Evolutionary conservation across 192 early-diverging fungal genomes (phyloP).

Genomic region (Glomus cerebriforme): DNA sequence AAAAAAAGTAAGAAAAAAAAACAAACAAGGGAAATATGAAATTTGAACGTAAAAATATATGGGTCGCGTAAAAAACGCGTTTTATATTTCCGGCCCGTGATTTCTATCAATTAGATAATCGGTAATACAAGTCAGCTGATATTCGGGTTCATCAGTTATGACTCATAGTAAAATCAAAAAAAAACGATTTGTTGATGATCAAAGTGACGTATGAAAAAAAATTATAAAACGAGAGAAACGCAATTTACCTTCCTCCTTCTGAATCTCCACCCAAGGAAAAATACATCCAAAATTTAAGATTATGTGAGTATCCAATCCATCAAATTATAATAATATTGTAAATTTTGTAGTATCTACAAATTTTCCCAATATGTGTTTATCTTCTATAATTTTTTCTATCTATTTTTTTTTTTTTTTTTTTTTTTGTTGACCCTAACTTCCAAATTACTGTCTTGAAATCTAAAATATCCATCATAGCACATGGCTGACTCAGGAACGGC

Average conservation of each 20-base stretch:
- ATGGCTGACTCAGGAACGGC: constrained; percentile 80
- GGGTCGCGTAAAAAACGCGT: background rate
- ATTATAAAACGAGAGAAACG: background rate
- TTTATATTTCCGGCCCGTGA: too few relatives aligned
- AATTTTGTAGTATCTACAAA: background rate
- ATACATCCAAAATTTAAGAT: constrained; percentile 26
- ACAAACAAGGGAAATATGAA: too few relatives aligned
- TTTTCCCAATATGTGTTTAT: background rate
- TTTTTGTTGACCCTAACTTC: constrained; percentile 1
- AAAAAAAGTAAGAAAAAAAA: too few relatives aligned
- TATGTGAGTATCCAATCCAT: constrained; percentile 30
- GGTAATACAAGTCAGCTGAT: background rate
- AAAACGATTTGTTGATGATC: background rate
- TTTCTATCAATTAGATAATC: too few relatives aligned
- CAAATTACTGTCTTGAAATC: background rate
- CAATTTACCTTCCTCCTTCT: constrained; percentile 13
- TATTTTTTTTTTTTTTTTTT: background rate
- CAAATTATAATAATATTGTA: background rate
- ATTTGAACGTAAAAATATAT: background rate
- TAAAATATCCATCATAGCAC: constrained; percentile 47
- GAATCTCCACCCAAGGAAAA: constrained; percentile 28
- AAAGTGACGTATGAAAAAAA: background rate
- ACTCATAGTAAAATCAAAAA: background rate
- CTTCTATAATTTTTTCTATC: background rate
- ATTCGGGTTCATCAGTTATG: background rate